Evolutionary conservation across 2,329 filamentous ascomycete genomes (phyloP).

Genomic region (Fusarium redolens): DNA sequence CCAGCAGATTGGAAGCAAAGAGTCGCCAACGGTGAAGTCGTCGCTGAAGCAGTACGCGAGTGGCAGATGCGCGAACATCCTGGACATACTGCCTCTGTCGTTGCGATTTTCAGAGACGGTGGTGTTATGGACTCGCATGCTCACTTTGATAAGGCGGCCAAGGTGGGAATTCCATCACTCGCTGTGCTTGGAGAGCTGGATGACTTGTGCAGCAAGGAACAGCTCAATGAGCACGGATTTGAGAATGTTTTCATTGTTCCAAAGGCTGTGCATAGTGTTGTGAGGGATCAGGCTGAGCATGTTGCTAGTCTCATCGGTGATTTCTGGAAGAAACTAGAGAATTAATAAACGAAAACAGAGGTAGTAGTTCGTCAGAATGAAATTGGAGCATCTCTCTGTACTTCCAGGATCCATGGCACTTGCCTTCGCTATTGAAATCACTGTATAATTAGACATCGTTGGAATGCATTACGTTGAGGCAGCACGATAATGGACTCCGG

Average conservation of each 20-base stretch:
- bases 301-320: constrained; percentile 25
- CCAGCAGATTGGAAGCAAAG: constrained; percentile 58
- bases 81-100: constrained; percentile 59
- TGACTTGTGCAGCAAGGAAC: constrained; percentile 24
- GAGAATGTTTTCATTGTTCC: constrained; percentile 38
- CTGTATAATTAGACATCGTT: no score
- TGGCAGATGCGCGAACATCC: constrained; percentile 61
- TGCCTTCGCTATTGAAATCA: fast-evolving
- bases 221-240: constrained; percentile 32
- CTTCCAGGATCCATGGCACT: no score
- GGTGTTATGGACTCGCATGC: constrained; percentile 52
- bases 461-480: not conserved
- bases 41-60: constrained; percentile 58
- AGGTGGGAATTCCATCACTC: constrained; percentile 16
- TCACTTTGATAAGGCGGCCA: constrained; percentile 34
- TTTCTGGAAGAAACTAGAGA: constrained; percentile 33
- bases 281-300: constrained; percentile 35
- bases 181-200: constrained; percentile 44
- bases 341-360: not conserved
- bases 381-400: fast-evolving
- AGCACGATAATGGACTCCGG: no score
- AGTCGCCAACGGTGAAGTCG: constrained; percentile 55
- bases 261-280: constrained; percentile 40
- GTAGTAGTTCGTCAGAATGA: fast-evolving
- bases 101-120: constrained; percentile 59